phyloP scores from a whole-genome alignment of 257 asterid genomes.

The Gardenia jasminoides region DNA sequence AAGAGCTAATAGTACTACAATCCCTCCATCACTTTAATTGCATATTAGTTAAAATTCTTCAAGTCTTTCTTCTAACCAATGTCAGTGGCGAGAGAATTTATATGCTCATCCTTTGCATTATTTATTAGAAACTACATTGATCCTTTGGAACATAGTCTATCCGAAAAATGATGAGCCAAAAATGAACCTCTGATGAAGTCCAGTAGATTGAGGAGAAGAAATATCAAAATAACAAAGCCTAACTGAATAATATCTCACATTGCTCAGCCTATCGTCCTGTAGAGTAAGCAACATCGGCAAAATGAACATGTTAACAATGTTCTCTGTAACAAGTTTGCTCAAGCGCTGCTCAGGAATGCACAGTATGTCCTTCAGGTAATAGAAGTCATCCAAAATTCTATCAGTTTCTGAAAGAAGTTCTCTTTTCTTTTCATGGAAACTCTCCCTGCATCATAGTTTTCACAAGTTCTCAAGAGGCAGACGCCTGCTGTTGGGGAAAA shows the following conservation, averaged over 20 bases:
- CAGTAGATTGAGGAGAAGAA: background rate
- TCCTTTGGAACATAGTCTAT: background rate
- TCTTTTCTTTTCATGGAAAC: conserved; percentile 2
- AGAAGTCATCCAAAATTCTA: conserved; percentile 19
- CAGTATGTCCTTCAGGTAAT: conserved; percentile 23
- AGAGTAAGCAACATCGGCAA: conserved; percentile 14
- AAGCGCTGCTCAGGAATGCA: conserved; percentile 16
- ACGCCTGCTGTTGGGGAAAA: background rate
- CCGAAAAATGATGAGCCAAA: too few species aligned
- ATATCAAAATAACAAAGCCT: background rate
- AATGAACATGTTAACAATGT: conserved; percentile 11
- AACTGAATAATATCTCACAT: conserved; percentile 5
- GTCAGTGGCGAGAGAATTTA: background rate
- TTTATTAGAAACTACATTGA: background rate
- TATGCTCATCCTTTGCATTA: too few species aligned
- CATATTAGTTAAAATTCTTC: background rate
- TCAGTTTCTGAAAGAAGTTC: conserved; percentile 23
- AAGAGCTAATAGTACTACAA: background rate
- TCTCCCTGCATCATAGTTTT: conserved; percentile 14
- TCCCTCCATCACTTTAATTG: background rate
- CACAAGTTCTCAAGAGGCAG: background rate
- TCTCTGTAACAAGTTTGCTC: conserved; percentile 14
- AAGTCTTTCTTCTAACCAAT: background rate
- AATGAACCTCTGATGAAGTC: background rate
- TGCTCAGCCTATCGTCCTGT: conserved; percentile 4